A percentile compares a stretch with the other conserved stretches of the same genome.
These are phyloP conservation scores for Tritrichomonas musculus DNA, from an alignment of 208 protist genomes.

Conservation along the genomic window DNA sequence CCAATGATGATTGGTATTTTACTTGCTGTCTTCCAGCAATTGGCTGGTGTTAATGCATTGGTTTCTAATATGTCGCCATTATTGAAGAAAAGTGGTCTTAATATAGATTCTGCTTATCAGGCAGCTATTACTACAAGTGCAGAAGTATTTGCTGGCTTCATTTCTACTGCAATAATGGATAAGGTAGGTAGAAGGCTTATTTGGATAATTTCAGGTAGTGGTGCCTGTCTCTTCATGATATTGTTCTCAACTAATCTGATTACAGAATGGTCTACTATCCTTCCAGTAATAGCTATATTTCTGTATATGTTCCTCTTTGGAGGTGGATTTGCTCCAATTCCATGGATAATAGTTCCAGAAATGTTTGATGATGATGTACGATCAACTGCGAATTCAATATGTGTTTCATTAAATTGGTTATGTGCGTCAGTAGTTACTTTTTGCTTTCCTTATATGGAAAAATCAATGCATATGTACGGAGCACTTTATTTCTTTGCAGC, in stretches of 20 bases:
- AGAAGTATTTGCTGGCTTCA: background rate
- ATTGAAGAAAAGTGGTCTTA: background rate
- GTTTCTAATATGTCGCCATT: background rate
- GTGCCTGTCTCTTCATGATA: background rate
- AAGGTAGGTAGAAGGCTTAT: background rate
- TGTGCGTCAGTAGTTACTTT: background rate
- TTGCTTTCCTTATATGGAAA: background rate
- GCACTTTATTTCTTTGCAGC: background rate
- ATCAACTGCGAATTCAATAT: background rate
- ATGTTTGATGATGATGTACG: background rate
- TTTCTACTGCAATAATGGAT: background rate
- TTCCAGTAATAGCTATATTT: background rate
- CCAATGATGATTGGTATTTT: background rate
- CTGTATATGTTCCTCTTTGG: background rate
- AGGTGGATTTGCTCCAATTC: background rate
- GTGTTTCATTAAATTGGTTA: background rate
- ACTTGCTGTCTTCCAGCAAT: background rate
- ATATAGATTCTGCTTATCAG: background rate
- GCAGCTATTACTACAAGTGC: background rate
- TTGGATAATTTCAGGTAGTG: background rate
- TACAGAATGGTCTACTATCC: background rate
- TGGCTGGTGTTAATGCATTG: background rate
- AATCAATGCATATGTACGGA: background rate
- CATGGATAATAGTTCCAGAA: slow-evolving; percentile 15
- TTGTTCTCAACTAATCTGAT: background rate